Evolutionary conservation across 2,329 filamentous ascomycete genomes (phyloP).

Genomic region (Colletotrichum sp.): DNA sequence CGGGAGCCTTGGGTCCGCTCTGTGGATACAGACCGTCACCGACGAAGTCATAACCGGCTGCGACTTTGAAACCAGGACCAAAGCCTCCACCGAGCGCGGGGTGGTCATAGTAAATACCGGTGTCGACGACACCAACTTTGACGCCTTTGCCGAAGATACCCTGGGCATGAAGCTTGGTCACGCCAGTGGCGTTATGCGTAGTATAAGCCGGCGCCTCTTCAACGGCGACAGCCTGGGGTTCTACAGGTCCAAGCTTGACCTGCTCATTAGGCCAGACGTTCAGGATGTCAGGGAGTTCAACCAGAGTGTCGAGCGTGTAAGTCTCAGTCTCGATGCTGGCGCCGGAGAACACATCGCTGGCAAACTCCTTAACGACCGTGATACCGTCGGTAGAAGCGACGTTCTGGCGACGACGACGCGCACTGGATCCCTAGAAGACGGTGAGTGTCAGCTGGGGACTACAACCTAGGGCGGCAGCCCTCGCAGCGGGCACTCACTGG

Average conservation of each 20-base stretch:
- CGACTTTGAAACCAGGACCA: slow-evolving; percentile 25
- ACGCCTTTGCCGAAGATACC: slow-evolving; percentile 43
- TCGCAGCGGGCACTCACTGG: slow-evolving; percentile 21
- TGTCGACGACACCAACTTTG: slow-evolving; percentile 45
- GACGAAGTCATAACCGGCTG: slow-evolving; percentile 29
- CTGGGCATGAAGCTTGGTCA: slow-evolving; percentile 39
- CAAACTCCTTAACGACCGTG: slow-evolving; percentile 29
- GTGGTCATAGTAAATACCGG: slow-evolving; percentile 45
- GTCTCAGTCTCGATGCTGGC: slow-evolving; percentile 32
- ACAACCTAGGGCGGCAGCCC: slow-evolving; percentile 1
- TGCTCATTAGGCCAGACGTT: slow-evolving; percentile 39
- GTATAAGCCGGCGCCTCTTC: slow-evolving; percentile 28
- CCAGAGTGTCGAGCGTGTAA: slow-evolving; percentile 37
- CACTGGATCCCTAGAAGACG: not conserved
- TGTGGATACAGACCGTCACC: slow-evolving; percentile 24
- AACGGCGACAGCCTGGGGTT: slow-evolving; percentile 5
- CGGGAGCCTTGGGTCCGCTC: slow-evolving; percentile 27
- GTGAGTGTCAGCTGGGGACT: not conserved
- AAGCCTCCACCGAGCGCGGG: slow-evolving; percentile 27
- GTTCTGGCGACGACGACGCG: slow-evolving; percentile 23
- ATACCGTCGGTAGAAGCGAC: slow-evolving; percentile 22
- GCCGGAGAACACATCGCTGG: slow-evolving; percentile 31
- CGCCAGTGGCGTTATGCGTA: slow-evolving; percentile 41
- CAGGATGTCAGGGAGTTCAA: slow-evolving; percentile 30
- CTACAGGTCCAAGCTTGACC: slow-evolving; percentile 21